These are phyloP conservation scores for Penicillium lividum DNA, from an alignment of 495 filamentous ascomycete genomes.

Conservation along the genomic window DNA sequence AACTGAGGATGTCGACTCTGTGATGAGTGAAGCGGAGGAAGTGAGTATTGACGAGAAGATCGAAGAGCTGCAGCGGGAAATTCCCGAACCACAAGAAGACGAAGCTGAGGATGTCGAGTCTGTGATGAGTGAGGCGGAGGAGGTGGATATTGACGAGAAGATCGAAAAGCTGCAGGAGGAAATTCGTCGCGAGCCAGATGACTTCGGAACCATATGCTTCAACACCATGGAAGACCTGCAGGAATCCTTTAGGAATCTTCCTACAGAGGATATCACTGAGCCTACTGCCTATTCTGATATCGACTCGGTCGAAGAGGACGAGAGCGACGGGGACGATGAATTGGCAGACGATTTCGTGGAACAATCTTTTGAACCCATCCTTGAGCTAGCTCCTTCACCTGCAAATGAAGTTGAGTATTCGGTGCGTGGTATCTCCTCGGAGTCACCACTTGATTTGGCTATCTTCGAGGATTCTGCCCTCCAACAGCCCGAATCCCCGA, in stretches of 20 bases:
- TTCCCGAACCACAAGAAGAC: neutral
- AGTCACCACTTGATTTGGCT: conserved; percentile 9
- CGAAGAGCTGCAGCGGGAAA: conserved; percentile 13
- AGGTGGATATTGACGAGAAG: conserved; percentile 13
- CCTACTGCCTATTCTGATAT: conserved; percentile 1
- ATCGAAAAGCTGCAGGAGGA: conserved; percentile 14
- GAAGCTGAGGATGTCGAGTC: no score
- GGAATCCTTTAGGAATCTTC: conserved; percentile 10
- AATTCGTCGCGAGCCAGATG: conserved; percentile 21
- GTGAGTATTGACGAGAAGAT: conserved; percentile 14
- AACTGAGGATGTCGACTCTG: no score
- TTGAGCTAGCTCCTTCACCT: neutral
- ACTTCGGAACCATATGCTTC: conserved; percentile 28
- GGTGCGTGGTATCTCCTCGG: neutral
- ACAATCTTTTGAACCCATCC: neutral
- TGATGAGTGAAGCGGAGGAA: neutral
- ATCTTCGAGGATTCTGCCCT: conserved; percentile 4
- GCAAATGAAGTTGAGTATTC: neutral
- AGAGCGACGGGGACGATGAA: neutral
- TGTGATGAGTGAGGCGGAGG: conserved; percentile 1
- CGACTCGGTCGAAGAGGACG: conserved; percentile 2
- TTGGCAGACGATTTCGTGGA: neutral
- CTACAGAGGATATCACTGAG: neutral
- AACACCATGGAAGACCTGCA: conserved; percentile 27
- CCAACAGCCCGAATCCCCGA: conserved; percentile 6